These are phyloP conservation scores for Hanseniaspora lachancei DNA, from an alignment of 805 yeast species.

Conservation along the genomic window DNA sequence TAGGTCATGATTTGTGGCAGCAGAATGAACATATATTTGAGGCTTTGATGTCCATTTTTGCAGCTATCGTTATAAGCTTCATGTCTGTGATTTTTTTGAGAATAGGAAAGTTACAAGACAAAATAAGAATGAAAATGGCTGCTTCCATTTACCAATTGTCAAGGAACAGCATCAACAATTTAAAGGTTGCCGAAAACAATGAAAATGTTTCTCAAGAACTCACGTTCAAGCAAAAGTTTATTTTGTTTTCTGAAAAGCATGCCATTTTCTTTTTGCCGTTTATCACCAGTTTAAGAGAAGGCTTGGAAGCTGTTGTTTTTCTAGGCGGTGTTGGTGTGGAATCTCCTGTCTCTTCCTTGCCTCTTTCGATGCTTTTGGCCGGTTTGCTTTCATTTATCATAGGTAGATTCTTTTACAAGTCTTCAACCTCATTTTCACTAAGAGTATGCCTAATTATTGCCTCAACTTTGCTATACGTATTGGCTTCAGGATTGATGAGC, in stretches of 20 bases:
- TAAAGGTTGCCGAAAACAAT: conserved; percentile 19
- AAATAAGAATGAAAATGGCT: conserved; percentile 59
- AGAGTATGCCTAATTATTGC: conserved; percentile 61
- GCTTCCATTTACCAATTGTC: conserved; percentile 24
- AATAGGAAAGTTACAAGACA: conserved; percentile 66
- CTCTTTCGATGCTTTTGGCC: conserved; percentile 51
- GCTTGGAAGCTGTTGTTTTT: conserved; percentile 82
- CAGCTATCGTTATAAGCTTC: conserved; percentile 63
- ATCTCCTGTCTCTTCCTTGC: conserved; percentile 52
- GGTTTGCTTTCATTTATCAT: conserved; percentile 44
- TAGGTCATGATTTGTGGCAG: conserved; percentile 81
- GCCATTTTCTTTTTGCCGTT: conserved; percentile 69
- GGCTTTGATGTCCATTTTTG: conserved; percentile 64
- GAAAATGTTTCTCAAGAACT: conserved; percentile 12
- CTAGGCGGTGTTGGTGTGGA: conserved; percentile 78
- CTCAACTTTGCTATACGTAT: conserved; percentile 68
- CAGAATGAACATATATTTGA: conserved; percentile 83
- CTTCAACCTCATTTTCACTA: conserved; percentile 67
- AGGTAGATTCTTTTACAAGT: conserved; percentile 56
- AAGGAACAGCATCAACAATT: conserved; percentile 13
- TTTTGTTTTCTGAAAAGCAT: conserved; percentile 40
- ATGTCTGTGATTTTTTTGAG: conserved; percentile 80
- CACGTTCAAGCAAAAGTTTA: conserved; percentile 20
- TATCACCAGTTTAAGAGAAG: conserved; percentile 77
- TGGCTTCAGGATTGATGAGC: conserved; percentile 76